Base-by-base conservation (phyloP, 2,329 filamentous ascomycete genomes). In the Paecilomyces fulvus region DNA sequence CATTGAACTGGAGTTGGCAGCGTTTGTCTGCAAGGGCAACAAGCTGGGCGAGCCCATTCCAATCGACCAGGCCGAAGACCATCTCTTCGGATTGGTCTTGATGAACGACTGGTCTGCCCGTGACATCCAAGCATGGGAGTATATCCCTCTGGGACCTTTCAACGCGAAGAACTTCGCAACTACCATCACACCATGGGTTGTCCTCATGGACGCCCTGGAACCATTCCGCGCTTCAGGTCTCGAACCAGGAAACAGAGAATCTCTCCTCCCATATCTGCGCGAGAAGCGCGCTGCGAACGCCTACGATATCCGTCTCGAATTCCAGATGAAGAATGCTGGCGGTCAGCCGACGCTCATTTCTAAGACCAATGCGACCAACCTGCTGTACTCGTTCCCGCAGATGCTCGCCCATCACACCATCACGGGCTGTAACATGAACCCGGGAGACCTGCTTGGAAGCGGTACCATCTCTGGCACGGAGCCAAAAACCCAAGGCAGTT, bases 51-150 rank as follows among this genome's bases (percentile, higher is more conserved):
- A 80, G 55, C 80, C 84, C 0, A 79, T 94, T 20, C 72, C 77
- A 0, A 80, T 92, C 21, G 73, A 76, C 2, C 75, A 86, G 49
- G 89, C 89, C 0, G 83, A 86, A 54, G 81, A 89, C 17, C 79
- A 85, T 64, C 79, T 95, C 28, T 94, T 94, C 66, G 90, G 90
- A 12, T 79, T 90, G 25, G 89, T 94, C 0, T 73, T 95, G 56
- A 82, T 95, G 79, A 95, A 95, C 64, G 90, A 95, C 72, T 95
- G 90, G 90, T 90, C 86, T 55, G 89, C 89, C 3, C 78, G 89
- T 60, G 89, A 94, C 64, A 86, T 94, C 52, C 90, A 95, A 68
- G 81, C 82, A 0, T 94, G 88, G 88, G 90, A 95, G 71, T 92
- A 92, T 63, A 80, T 92, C 8, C 90, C 90, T 0, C 75, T 92